A percentile compares a stretch with the other conserved stretches of the same genome.
Conservation (phyloP, 257 asterid genomes). For the Prunella vulgaris region DNA sequence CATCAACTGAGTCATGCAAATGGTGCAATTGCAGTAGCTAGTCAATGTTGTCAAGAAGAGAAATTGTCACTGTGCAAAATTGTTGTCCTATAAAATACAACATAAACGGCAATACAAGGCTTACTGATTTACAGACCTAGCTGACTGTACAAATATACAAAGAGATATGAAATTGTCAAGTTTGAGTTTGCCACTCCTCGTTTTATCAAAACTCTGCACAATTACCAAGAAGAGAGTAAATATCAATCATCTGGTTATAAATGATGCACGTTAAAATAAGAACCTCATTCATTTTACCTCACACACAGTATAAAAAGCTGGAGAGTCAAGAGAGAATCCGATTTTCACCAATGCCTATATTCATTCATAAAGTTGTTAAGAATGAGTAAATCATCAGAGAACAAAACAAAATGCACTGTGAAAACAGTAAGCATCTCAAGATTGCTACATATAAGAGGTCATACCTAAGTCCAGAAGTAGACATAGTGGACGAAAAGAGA, state of each 20-base stretch:
- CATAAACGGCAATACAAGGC: background rate
- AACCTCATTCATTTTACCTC: constrained; percentile 47
- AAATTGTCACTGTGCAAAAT: background rate
- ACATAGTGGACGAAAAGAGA: background rate
- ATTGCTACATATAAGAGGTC: constrained; percentile 12
- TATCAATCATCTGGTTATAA: constrained; percentile 8
- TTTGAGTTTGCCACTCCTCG: constrained; percentile 62
- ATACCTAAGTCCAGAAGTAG: background rate
- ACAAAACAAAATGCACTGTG: background rate
- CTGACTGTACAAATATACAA: constrained; percentile 76
- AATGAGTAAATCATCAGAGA: constrained; percentile 4
- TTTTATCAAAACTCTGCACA: constrained; percentile 71
- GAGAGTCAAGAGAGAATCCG: constrained; percentile 72
- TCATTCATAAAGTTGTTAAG: constrained; percentile 7
- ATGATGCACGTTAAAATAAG: background rate
- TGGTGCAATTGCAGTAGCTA: background rate
- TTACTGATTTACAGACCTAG: constrained; percentile 41
- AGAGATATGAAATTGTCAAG: constrained; percentile 74
- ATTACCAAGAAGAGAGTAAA: constrained; percentile 10
- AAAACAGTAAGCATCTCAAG: constrained; percentile 1
- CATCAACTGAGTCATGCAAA: background rate
- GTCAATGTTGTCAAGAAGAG: background rate
- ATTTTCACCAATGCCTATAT: constrained; percentile 66
- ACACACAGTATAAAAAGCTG: constrained; percentile 76
- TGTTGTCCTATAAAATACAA: constrained; percentile 1